Conservation (phyloP, 2,329 filamentous ascomycete species). For the Nemania sp. region DNA sequence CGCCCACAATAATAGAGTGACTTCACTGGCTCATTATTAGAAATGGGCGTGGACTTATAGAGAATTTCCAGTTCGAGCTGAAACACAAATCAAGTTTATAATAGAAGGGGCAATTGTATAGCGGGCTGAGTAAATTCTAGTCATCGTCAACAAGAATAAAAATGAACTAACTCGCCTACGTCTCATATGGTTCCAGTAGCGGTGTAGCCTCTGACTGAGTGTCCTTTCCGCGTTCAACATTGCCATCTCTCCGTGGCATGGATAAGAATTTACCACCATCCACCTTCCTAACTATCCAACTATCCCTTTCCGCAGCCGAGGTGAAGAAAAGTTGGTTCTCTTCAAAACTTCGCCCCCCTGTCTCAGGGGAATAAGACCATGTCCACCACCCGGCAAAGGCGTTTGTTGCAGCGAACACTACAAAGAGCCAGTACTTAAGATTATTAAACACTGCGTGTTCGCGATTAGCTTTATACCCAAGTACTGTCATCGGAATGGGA, state of each 20-base stretch:
- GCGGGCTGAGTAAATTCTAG: too few species aligned
- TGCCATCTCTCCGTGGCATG: slow-evolving; percentile 30
- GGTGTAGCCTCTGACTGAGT: slow-evolving; percentile 18
- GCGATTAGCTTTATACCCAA: background rate
- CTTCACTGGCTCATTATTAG: too few species aligned
- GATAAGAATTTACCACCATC: slow-evolving; percentile 52
- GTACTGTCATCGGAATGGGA: background rate
- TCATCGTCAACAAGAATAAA: background rate
- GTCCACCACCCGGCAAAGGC: slow-evolving; percentile 59
- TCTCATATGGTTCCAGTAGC: slow-evolving; percentile 2
- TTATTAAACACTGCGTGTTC: slow-evolving; percentile 55
- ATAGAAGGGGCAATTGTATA: too few species aligned
- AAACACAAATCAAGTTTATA: too few species aligned
- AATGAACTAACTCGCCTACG: background rate
- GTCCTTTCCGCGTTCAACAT: slow-evolving; percentile 14
- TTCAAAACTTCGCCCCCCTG: slow-evolving; percentile 61
- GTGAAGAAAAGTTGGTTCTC: slow-evolving; percentile 64
- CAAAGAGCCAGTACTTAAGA: slow-evolving; percentile 61
- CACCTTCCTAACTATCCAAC: slow-evolving; percentile 59
- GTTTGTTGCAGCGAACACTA: slow-evolving; percentile 60
- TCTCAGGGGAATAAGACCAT: slow-evolving; percentile 56
- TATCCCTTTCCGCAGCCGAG: slow-evolving; percentile 53
- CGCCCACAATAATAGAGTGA: too few species aligned
- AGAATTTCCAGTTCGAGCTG: too few species aligned
- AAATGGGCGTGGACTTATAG: too few species aligned